phyloP scores from a whole-genome alignment of 805 yeast species.

The Candida dendrica region DNA sequence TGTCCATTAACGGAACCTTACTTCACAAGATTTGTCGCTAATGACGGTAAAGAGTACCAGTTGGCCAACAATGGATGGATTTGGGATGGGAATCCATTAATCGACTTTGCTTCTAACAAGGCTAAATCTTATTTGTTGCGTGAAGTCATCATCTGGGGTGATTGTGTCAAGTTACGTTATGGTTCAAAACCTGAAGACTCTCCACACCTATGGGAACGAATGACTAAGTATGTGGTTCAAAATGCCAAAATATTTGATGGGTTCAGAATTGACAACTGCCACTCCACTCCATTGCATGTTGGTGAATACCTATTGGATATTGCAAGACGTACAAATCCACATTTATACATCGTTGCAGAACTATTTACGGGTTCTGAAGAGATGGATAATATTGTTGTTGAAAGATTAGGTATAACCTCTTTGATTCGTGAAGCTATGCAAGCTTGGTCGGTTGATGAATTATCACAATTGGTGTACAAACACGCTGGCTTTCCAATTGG shows the following conservation, averaged over 20 bases:
- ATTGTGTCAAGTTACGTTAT: slow-evolving; percentile 88
- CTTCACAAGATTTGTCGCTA: slow-evolving; percentile 61
- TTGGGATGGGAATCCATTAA: slow-evolving; percentile 93
- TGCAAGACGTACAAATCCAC: slow-evolving; percentile 79
- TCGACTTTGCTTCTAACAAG: slow-evolving; percentile 80
- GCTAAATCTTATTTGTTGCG: slow-evolving; percentile 81
- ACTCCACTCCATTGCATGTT: slow-evolving; percentile 92
- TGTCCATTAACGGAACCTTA: slow-evolving; percentile 78
- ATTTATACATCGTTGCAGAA: slow-evolving; percentile 90
- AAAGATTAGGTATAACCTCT: slow-evolving; percentile 81
- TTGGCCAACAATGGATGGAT: slow-evolving; percentile 98
- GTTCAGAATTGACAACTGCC: slow-evolving; percentile 90
- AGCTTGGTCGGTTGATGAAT: slow-evolving; percentile 82
- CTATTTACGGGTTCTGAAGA: slow-evolving; percentile 88
- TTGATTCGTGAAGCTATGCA: slow-evolving; percentile 96
- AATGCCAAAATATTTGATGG: slow-evolving; percentile 79
- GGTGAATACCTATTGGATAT: slow-evolving; percentile 84
- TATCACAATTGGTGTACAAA: slow-evolving; percentile 78
- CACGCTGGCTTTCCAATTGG: slow-evolving; percentile 97
- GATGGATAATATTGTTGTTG: slow-evolving; percentile 85
- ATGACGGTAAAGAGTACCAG: slow-evolving; percentile 53
- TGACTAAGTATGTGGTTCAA: slow-evolving; percentile 66
- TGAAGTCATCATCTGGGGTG: slow-evolving; percentile 97
- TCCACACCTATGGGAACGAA: slow-evolving; percentile 83
- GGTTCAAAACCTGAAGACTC: slow-evolving; percentile 76